phyloP scores from a whole-genome alignment of 2,329 filamentous ascomycete species.

The Pseudogymnoascus sp. region DNA sequence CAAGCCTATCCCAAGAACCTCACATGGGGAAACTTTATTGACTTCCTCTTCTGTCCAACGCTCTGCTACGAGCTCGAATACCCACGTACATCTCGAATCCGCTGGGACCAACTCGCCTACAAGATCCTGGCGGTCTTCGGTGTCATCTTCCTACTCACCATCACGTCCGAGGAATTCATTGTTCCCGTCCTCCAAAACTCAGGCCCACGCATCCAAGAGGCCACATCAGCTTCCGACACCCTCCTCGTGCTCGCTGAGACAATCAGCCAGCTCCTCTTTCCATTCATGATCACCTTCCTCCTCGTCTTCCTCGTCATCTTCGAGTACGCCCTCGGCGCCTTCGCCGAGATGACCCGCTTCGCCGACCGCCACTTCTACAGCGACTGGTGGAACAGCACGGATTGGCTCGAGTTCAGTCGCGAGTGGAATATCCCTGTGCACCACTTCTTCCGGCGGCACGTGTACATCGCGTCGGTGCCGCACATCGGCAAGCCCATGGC shows the following conservation, averaged over 20 bases:
- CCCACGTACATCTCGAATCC: conserved; percentile 65
- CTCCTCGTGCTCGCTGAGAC: conserved; percentile 79
- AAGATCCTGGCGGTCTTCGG: conserved; percentile 89
- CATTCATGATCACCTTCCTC: conserved; percentile 93
- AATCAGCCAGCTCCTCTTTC: conserved; percentile 85
- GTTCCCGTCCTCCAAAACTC: conserved; percentile 78
- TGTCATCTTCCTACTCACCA: conserved; percentile 88
- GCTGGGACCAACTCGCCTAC: conserved; percentile 72
- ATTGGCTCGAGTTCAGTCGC: conserved; percentile 91
- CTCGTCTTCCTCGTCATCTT: conserved; percentile 98
- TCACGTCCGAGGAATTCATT: conserved; percentile 92
- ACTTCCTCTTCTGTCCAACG: conserved; percentile 87
- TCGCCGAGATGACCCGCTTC: conserved; percentile 88
- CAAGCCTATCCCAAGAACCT: conserved; percentile 88
- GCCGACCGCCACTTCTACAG: conserved; percentile 90
- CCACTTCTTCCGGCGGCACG: conserved; percentile 87
- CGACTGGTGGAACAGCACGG: conserved; percentile 68
- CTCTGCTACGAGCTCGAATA: conserved; percentile 98
- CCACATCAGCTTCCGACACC: conserved; percentile 47
- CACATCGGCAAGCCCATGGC: conserved; percentile 69
- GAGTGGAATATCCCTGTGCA: conserved; percentile 99
- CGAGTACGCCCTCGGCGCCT: conserved; percentile 90
- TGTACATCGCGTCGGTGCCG: conserved; percentile 75
- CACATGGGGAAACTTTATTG: conserved; percentile 69
- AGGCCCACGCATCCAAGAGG: conserved; percentile 40